These are phyloP conservation scores for Sporothrix variecibatus DNA, from an alignment of 2,329 filamentous ascomycete species.

Conservation along the genomic window DNA sequence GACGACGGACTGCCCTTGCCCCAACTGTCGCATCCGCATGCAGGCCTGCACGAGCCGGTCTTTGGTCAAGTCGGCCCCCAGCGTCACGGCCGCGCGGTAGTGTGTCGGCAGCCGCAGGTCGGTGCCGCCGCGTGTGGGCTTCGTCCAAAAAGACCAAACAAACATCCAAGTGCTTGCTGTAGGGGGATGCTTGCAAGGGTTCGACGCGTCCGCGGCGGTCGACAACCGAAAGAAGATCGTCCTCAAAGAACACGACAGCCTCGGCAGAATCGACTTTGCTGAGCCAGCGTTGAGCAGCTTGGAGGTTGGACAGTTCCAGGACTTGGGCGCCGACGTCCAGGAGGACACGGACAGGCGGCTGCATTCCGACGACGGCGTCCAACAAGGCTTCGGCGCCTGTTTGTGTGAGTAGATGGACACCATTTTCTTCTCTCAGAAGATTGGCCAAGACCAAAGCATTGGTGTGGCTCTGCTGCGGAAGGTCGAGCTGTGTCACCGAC, in stretches of 20 bases:
- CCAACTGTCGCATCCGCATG: conserved; percentile 71
- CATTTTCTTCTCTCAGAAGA: conserved; percentile 57
- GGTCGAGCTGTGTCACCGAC: conserved; percentile 56
- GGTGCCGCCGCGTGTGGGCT: conserved; percentile 67
- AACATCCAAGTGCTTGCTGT: conserved; percentile 52
- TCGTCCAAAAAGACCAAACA: conserved; percentile 73
- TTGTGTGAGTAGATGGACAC: conserved; percentile 35
- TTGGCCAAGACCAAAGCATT: conserved; percentile 66
- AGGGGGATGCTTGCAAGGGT: conserved; percentile 60
- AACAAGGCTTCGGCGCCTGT: conserved; percentile 50
- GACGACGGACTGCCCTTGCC: conserved; percentile 63
- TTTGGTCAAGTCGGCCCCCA: conserved; percentile 67
- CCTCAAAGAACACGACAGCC: conserved; percentile 60
- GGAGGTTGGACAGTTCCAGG: conserved; percentile 60
- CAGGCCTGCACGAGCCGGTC: conserved; percentile 70
- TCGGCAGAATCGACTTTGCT: conserved; percentile 33
- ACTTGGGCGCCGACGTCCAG: conserved; percentile 73
- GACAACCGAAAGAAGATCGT: conserved; percentile 58
- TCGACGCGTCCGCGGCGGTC: conserved; percentile 51
- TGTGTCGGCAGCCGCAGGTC: conserved; percentile 62
- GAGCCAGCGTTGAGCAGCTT: conserved; percentile 59
- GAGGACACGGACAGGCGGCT: conserved; percentile 56
- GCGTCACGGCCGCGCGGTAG: conserved; percentile 66
- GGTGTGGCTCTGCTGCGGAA: conserved; percentile 59
- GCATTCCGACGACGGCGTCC: conserved; percentile 42